A percentile compares a stretch with the other conserved stretches of the same genome.
phyloP scores from a whole-genome alignment of 106 monocot species.

The Phalaenopsis aphrodite region DNA sequence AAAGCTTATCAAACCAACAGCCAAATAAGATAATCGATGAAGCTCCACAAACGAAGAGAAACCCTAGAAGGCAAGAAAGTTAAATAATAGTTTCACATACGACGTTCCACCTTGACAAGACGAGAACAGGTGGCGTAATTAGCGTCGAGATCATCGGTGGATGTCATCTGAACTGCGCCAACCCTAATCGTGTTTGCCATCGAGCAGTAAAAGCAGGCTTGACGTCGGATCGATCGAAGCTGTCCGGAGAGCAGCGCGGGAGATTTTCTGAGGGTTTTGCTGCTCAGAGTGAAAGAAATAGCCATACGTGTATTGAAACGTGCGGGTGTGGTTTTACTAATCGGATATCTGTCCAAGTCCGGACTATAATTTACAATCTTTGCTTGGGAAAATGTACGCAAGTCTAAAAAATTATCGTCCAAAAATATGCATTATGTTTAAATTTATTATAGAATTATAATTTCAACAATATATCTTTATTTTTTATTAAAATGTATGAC shows the following conservation, averaged over 20 bases:
- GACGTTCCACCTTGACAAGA: slow-evolving; percentile 33
- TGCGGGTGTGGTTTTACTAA: too few relatives aligned
- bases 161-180: slow-evolving; percentile 74
- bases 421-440: too few relatives aligned
- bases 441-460: too few relatives aligned
- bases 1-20: neutral
- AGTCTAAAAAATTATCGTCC: too few relatives aligned
- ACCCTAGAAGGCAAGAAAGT: neutral
- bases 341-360: too few relatives aligned
- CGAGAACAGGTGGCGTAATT: slow-evolving; percentile 73
- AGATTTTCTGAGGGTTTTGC: neutral
- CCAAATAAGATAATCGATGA: neutral
- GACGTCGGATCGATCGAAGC: slow-evolving; percentile 1
- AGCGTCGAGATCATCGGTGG: slow-evolving; percentile 62
- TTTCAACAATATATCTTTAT: too few relatives aligned
- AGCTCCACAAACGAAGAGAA: neutral
- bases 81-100: neutral
- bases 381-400: too few relatives aligned
- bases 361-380: too few relatives aligned
- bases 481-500: too few relatives aligned
- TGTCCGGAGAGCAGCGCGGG: neutral
- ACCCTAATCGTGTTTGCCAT: slow-evolving; percentile 21
- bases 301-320: neutral
- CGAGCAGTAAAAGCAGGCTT: slow-evolving; percentile 14
- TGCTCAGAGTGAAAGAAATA: neutral